Evolutionary conservation across 441 rosid species (phyloP), one percentile per base, ranked within the genome.

Genomic region (Populus hybrid): DNA sequence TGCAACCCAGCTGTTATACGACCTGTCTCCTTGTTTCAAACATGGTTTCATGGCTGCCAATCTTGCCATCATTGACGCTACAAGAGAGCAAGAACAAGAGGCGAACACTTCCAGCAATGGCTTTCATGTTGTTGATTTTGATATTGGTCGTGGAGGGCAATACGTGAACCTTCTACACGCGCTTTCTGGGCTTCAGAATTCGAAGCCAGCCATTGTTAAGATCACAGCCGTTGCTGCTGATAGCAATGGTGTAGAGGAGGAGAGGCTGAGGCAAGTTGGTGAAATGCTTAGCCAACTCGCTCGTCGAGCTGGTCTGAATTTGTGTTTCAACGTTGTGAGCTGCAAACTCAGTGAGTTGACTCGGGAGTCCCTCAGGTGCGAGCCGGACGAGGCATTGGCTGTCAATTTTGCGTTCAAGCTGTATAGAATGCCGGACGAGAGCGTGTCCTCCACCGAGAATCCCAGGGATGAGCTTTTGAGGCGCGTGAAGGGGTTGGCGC

Each of bases 391-490:
- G 83, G 79, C 90, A 1, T 74, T 93, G 57, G 96, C 89, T 0
- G 94, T 95, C 26, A 93, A 95, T 79, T 88, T 95, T 19, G 99
- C 97, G 5, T 93, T 91, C 82, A 91, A 87, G 46, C 79, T 95
- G 32, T 92, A 82, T 36, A 75, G 89, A 35, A 87, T 94, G 79
- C 93, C 97, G 0, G 98, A 95, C 83, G 98, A 95, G 83, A 93
- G 97, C 79, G 97, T 95, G 14, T 90, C 89, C 8, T 90, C 89
- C 8, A 83, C 80, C 46, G 99, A 94, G 78, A 95, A 95, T 77
- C 98, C 94, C 0, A 76, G 99, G 1, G 99, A 94, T 86, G 93
- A 90, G 85, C 91, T 95, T 7, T 94, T 95, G 76, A 87, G 99
- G 77, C 92, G 92, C 82, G 98, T 90, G 79, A 95, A 91, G 80